phyloP scores from a whole-genome alignment of 192 early-diverging fungal genomes.

The Geranomyces variabilis region DNA sequence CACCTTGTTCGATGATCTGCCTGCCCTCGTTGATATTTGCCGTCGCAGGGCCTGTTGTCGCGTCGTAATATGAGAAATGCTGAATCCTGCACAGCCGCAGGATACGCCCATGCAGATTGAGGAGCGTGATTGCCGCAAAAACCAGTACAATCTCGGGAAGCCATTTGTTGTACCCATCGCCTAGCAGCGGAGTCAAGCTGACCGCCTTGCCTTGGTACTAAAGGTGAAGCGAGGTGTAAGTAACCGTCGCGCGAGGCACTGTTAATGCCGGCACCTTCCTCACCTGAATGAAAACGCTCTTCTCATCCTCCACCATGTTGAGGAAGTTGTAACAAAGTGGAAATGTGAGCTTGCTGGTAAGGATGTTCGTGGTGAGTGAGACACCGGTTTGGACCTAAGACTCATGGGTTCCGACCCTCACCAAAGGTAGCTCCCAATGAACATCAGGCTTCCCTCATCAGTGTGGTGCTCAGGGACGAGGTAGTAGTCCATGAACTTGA shows the following conservation, averaged over 20 bases:
- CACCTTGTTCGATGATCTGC: conserved; percentile 55
- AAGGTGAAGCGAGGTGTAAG: neutral
- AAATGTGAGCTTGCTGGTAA: conserved; percentile 52
- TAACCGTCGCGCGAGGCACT: neutral
- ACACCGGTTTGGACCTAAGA: neutral
- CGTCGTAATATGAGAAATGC: conserved; percentile 43
- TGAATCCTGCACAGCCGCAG: conserved; percentile 63
- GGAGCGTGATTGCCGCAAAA: conserved; percentile 70
- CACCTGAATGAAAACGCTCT: conserved; percentile 56
- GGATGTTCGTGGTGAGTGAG: too few relatives aligned
- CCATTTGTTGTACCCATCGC: conserved; percentile 83
- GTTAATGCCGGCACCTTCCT: neutral
- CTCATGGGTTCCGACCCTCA: conserved; percentile 32
- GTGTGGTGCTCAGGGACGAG: conserved; percentile 93
- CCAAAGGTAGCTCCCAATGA: conserved; percentile 92
- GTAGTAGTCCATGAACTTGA: conserved; percentile 88
- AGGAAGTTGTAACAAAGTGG: conserved; percentile 96
- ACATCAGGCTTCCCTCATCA: conserved; percentile 86
- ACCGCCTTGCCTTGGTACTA: conserved; percentile 65
- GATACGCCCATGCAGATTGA: conserved; percentile 84
- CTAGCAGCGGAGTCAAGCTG: conserved; percentile 88
- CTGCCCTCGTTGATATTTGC: conserved; percentile 50
- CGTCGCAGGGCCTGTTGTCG: conserved; percentile 6
- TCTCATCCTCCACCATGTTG: conserved; percentile 62
- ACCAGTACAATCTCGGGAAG: conserved; percentile 86